Conservation (phyloP, 495 filamentous ascomycete genomes). For the Xylaria nigripes region DNA sequence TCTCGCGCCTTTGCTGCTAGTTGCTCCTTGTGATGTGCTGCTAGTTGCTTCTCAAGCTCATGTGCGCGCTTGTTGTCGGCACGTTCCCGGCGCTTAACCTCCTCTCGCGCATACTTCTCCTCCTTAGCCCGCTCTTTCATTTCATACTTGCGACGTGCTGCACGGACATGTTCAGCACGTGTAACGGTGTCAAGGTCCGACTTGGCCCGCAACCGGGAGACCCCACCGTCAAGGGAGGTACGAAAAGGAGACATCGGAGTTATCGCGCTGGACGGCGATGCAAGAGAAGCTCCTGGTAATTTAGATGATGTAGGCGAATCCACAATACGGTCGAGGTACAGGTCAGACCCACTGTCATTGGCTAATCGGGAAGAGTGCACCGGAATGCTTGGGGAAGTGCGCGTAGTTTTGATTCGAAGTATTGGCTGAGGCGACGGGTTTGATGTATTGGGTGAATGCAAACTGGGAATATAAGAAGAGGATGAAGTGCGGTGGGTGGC, state of each 20-base stretch:
- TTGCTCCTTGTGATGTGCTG: constrained; percentile 20
- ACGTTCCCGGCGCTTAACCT: constrained; percentile 44
- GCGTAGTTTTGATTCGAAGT: constrained; percentile 38
- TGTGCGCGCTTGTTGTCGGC: constrained; percentile 39
- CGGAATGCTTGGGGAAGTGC: constrained; percentile 22
- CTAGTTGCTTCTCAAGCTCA: constrained; percentile 32
- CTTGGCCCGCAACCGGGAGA: constrained; percentile 44
- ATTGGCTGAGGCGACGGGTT: constrained; percentile 22
- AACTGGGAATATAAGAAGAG: constrained; percentile 22
- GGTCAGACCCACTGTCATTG: constrained; percentile 36
- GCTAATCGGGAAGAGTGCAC: constrained; percentile 30
- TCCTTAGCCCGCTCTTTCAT: constrained; percentile 47
- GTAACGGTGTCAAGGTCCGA: constrained; percentile 42
- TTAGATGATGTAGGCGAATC: constrained; percentile 27
- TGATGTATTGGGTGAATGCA: constrained; percentile 18
- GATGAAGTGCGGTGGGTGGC: constrained; percentile 38
- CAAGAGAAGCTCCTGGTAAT: constrained; percentile 7
- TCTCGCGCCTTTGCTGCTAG: constrained; percentile 18
- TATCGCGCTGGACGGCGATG: constrained; percentile 21
- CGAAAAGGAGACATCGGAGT: constrained; percentile 42
- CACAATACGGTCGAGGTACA: constrained; percentile 25
- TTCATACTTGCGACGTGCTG: constrained; percentile 46
- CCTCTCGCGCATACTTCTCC: constrained; percentile 48
- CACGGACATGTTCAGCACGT: constrained; percentile 40
- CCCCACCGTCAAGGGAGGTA: constrained; percentile 42